phyloP scores from a whole-genome alignment of 2,329 filamentous ascomycete genomes.

The Berkeleyomyces basicola region DNA sequence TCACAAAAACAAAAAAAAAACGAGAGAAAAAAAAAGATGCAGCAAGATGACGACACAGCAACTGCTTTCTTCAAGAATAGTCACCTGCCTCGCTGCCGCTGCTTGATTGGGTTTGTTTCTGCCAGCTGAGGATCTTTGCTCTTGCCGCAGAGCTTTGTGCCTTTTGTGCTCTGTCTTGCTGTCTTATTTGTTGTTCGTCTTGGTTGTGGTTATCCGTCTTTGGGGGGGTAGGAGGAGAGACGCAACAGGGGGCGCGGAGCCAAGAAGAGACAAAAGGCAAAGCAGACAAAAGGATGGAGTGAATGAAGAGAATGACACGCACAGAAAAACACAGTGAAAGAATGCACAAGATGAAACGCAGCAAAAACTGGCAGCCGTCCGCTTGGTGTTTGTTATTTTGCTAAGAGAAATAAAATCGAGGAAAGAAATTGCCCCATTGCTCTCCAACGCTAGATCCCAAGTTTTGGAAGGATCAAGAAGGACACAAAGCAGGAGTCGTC shows the following conservation, averaged over 20 bases:
- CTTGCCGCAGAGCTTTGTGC: not conserved
- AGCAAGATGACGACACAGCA: not conserved
- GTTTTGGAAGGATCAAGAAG: not conserved
- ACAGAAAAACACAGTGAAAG: not conserved
- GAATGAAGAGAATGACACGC: not conserved
- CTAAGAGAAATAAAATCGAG: not conserved
- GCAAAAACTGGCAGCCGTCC: not conserved
- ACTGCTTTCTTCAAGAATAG: not conserved
- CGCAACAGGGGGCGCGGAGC: not conserved
- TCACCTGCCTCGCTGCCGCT: not conserved
- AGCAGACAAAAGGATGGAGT: not conserved
- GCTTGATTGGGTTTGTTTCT: not conserved
- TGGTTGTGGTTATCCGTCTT: not conserved
- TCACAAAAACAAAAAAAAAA: not conserved
- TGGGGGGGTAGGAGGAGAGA: not conserved
- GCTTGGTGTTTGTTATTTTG: not conserved
- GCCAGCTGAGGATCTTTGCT: not conserved
- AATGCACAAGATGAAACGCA: conserved; percentile 1
- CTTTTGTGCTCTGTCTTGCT: not conserved
- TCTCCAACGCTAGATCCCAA: not conserved
- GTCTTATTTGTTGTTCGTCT: not conserved
- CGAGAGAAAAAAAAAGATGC: not conserved
- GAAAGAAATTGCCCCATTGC: not conserved
- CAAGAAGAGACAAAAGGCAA: not conserved
- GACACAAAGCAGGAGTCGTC: not conserved